phyloP scores from a whole-genome alignment of 148 eudicot species.

The Spergularia marina region DNA sequence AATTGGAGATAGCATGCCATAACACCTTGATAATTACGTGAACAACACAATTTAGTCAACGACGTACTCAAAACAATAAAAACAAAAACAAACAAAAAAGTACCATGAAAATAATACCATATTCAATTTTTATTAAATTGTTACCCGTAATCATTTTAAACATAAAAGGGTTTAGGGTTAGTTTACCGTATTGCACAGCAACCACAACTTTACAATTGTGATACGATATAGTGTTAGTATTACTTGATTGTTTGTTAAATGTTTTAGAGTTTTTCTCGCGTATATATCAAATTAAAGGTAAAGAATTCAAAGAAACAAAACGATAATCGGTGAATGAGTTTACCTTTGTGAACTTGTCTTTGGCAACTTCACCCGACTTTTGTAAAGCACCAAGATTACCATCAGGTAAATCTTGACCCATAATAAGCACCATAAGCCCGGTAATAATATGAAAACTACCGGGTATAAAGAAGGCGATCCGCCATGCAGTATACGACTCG shows the following conservation, averaged over 20 bases:
- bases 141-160: too few species aligned
- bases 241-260: too few species aligned
- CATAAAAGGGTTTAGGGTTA: too few species aligned
- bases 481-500: slow-evolving; percentile 46
- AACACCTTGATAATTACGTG: slow-evolving; percentile 28
- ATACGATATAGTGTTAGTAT: too few species aligned
- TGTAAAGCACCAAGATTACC: slow-evolving; percentile 41
- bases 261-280: too few species aligned
- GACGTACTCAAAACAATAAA: background rate
- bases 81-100: too few species aligned
- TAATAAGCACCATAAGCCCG: slow-evolving; percentile 36
- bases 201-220: too few species aligned
- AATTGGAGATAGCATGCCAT: slow-evolving; percentile 46
- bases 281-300: too few species aligned
- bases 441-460: slow-evolving; percentile 35
- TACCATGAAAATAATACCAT: background rate
- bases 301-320: too few species aligned
- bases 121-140: background rate
- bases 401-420: slow-evolving; percentile 55
- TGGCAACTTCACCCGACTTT: slow-evolving; percentile 32
- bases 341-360: slow-evolving; percentile 38
- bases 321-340: too few species aligned
- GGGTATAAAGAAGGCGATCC: slow-evolving; percentile 49
- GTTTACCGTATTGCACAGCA: background rate
- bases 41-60: background rate